Conservation (phyloP, 2,329 filamentous ascomycete species). For the Dendrostoma leiphaemia region DNA sequence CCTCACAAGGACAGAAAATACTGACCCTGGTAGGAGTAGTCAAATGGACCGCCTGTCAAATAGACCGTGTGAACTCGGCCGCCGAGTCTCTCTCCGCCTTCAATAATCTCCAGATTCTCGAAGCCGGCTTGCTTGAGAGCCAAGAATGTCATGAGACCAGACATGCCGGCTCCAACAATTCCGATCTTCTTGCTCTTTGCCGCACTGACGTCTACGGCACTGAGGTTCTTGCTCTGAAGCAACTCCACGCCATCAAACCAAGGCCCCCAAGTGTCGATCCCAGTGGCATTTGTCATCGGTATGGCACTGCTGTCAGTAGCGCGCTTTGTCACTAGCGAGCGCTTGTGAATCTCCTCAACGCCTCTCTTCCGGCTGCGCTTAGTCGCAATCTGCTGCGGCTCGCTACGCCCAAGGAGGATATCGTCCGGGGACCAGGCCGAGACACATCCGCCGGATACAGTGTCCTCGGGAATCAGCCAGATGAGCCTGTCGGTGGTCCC, state of each 20-base stretch:
- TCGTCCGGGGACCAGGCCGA: slow-evolving; percentile 36
- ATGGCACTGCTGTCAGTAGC: slow-evolving; percentile 27
- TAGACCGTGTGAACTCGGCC: slow-evolving; percentile 65
- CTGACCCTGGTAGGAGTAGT: slow-evolving; percentile 62
- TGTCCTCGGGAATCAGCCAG: slow-evolving; percentile 32
- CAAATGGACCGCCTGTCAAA: slow-evolving; percentile 53
- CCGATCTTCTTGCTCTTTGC: slow-evolving; percentile 59
- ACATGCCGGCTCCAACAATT: slow-evolving; percentile 66
- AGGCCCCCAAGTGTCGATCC: slow-evolving; percentile 48
- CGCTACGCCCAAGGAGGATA: slow-evolving; percentile 33
- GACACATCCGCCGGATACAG: slow-evolving; percentile 34
- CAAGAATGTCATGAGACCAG: slow-evolving; percentile 59
- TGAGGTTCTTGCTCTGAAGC: slow-evolving; percentile 52
- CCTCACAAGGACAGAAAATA: no score
- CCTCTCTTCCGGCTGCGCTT: slow-evolving; percentile 25
- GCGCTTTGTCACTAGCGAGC: slow-evolving; percentile 21
- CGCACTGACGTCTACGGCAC: slow-evolving; percentile 47
- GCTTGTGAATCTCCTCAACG: slow-evolving; percentile 11
- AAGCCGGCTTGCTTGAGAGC: slow-evolving; percentile 52
- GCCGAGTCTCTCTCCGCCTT: slow-evolving; percentile 59
- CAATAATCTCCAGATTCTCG: slow-evolving; percentile 59
- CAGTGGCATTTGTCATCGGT: slow-evolving; percentile 49
- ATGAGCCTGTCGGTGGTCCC: slow-evolving; percentile 28
- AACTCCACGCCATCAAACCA: slow-evolving; percentile 67
- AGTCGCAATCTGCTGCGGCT: slow-evolving; percentile 28